Evolutionary conservation across 2,329 filamentous ascomycete species (phyloP), one percentile per base, ranked within the genome.

Genomic region (Sclerotinia borealis): DNA sequence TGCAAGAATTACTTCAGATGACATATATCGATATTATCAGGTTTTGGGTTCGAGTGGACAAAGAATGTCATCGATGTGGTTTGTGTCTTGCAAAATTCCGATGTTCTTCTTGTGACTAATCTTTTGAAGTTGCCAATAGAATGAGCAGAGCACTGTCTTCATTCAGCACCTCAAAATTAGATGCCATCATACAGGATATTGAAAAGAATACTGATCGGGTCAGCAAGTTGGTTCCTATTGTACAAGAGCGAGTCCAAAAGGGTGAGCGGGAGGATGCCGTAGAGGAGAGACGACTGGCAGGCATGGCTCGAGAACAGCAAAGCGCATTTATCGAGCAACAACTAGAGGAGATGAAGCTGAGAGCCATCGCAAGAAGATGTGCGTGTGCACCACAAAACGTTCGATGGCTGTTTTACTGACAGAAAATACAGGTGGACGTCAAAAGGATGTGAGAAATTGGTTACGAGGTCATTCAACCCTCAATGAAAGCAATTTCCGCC

Each of bases 401-500:
- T 2, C 15, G 15, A 47, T 47, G 45, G 13, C 4, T 11, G 7
- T 15, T 27, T 19, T 15, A 15, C 31, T 36, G 10, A 25, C n/a
- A 27, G 11, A 29, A 34, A 49, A 25, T n/a, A 13, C 31, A 59
- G 56, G n/a, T 34, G 39, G 31, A 25, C 41, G 56, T 27, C 41
- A 59, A n/a, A 49, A 59, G 25, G 41, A 59, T n/a, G 56, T 59
- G 43, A 59, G 45, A 37, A 25, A 49, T n/a, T 59, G 56, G 56
- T 41, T 59, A 36, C 45, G 43, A 17, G 56, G 31, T 19, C 45
- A 34, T 27, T 31, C 56, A 47, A 36, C 41, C 17, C 43, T 59
- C 2, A 59, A 49, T 9, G 41, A 59, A n/a, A 36, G 41, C 25
- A 59, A 59, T 22, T 49, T 48, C 1, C 56, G 56, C 17, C 43